Evolutionary conservation across 345 rosid genomes (phyloP), one percentile per base, ranked within the genome.

Genomic region (Eucalyptus cloeziana): DNA sequence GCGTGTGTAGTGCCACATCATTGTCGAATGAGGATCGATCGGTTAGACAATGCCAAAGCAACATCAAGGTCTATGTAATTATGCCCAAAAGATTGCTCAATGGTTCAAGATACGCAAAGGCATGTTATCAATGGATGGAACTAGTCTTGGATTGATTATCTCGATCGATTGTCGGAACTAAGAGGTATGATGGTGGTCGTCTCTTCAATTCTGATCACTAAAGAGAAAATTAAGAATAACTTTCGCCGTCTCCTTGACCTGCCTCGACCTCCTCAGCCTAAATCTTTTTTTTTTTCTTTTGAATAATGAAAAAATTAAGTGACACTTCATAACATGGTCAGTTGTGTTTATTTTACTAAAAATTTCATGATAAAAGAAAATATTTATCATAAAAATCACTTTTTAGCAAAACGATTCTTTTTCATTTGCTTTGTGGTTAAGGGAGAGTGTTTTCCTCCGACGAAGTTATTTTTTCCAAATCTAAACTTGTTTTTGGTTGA

Each of bases 61-160:
- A 86, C 54, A 37, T 86, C 43, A 31, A 86, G 87, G 62, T 49
- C 62, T n/a, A 13, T 30, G 27, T 76, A 37, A 76, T 37, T 76
- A 13, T 37, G 83, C 83, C 90, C 93, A 24, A 91, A 88, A 22
- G 93, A 90, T 86, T 88, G 80, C 40, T 90, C 10, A 19, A 88
- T 90, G 51, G 86, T 90, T 45, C 27, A 11, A 40, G 83, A 40
- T 76, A 76, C 5, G 27, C 15, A 3, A 40, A 5, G 83, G 83
- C 83, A 10, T 40, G 47, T 3, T 37, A 6, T 40, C 27, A 40
- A 76, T 37, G 45, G 27, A 40, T 40, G 83, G 83, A 76, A 21
- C 27, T 44, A 76, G 45, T 19, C 81, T 22, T 19, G 6, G 83
- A 37, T 76, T 69, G 44, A 76, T 21, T 43, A 19, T 37, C 83